Percentiles rank a stretch among this genome's conserved stretches.
phyloP scores from a whole-genome alignment of 169 alveolate genomes.

The Fabrea salina region DNA sequence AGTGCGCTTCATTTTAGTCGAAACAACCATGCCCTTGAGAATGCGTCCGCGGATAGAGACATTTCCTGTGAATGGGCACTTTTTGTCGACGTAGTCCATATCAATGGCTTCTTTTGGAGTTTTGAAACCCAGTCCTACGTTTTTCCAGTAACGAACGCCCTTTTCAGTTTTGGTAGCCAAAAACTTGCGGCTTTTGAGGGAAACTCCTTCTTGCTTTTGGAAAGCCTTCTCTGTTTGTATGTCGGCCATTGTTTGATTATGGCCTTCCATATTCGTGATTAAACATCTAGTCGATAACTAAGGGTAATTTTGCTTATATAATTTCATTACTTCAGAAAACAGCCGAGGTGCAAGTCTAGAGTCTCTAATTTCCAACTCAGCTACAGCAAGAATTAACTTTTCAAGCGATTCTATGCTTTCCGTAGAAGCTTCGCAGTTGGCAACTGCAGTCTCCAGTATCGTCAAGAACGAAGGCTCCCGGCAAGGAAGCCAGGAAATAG shows the following conservation, averaged over 20 bases:
- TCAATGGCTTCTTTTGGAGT: constrained; percentile 98
- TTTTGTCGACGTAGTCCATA: constrained; percentile 97
- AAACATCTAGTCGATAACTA: too few relatives aligned
- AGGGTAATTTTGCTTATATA: too few relatives aligned
- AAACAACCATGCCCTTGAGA: constrained; percentile 97
- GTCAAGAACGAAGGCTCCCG: too few relatives aligned
- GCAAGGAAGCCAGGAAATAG: too few relatives aligned
- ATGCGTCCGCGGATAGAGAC: constrained; percentile 98
- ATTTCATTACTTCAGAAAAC: too few relatives aligned
- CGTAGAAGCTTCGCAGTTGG: too few relatives aligned
- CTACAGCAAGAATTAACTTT: too few relatives aligned
- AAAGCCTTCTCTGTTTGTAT: constrained; percentile 85
- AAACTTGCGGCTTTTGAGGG: constrained; percentile 79
- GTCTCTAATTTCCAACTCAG: too few relatives aligned
- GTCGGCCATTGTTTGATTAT: constrained; percentile 48
- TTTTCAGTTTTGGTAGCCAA: constrained; percentile 77
- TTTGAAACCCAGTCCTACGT: constrained; percentile 97
- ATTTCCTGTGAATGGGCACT: constrained; percentile 99
- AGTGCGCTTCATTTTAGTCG: constrained; percentile 98
- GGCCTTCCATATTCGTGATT: too few relatives aligned
- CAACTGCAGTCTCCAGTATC: too few relatives aligned
- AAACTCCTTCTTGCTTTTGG: constrained; percentile 88
- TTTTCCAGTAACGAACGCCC: constrained; percentile 92
- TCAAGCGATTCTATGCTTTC: too few relatives aligned
- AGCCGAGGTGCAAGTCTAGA: too few relatives aligned